Evolutionary conservation across 176 grass and related monocot species (phyloP).

Genomic region (Cymbopogon citratus): DNA sequence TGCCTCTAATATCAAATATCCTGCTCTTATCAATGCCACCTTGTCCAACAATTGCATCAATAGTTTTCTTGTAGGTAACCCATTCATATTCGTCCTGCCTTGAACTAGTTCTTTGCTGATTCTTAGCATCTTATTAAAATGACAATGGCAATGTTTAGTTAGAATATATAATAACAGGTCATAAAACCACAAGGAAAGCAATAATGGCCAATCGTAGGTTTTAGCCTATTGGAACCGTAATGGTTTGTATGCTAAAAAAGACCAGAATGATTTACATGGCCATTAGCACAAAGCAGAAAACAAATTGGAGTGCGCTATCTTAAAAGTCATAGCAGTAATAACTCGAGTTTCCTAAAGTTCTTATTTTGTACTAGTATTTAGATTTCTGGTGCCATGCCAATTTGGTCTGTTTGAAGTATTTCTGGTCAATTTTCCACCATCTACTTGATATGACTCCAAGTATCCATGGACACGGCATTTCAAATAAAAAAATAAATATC

Average conservation of each 20-base stretch:
- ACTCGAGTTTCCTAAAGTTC: neutral
- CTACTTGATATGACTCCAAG: too few species aligned
- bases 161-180: neutral
- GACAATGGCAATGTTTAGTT: conserved; percentile 11
- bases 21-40: conserved; percentile 53
- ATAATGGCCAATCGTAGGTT: neutral
- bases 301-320: neutral
- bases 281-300: neutral
- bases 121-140: conserved; percentile 75
- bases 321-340: neutral
- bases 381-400: neutral
- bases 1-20: conserved; percentile 97
- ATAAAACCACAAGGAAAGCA: neutral
- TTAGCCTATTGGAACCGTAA: neutral
- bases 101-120: conserved; percentile 58
- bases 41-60: conserved; percentile 54
- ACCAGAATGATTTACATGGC: neutral
- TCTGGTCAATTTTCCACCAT: neutral
- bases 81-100: conserved; percentile 80
- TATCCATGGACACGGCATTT: too few species aligned
- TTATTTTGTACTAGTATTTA: neutral
- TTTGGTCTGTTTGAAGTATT: neutral
- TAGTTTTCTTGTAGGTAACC: conserved; percentile 55
- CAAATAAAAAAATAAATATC: too few species aligned
- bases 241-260: neutral